Evolutionary conservation across 306 rosid species (phyloP), one percentile per base, ranked within the genome.

Genomic region (Sechiopsis laciniata): DNA sequence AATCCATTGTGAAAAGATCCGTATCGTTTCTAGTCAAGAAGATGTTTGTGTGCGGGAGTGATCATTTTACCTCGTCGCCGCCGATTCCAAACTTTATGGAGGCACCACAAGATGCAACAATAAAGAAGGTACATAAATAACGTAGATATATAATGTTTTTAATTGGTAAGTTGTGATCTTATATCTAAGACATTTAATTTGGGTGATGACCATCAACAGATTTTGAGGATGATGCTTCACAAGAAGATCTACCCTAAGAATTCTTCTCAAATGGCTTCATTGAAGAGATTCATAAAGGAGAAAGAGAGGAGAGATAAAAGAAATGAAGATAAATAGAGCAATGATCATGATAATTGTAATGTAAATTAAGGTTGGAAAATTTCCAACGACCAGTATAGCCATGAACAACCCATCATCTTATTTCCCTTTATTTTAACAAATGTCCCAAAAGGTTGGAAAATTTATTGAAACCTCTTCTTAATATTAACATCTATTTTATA

Each of bases 11-110:
- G 59, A 91, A 84, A 88, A 94, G 84, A 81, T 88, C 97, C 0
- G 48, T 94, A 72, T 89, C 96, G 50, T 89, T 91, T 84, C 88
- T 94, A 5, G 71, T 94, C 37, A 89, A 91, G 87, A 94, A 89
- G 82, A 86, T 94, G 74, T 94, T 94, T 66, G 90, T 89, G 46
- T 94, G 99, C 51, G 78, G 85, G 17, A 78, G 92, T 15, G 78
- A 90, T 78, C 95, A 95, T 12, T 94, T 91, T 78, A 83, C 86
- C 20, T 91, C 95, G 19, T 20, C 24, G 72, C 35, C 32, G 10
- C 96, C 90, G 17, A 20, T 86, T 1, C 96, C 95, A 32, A 85
- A 83, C 70, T 77, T 89, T 7, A 89, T 87, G 79, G 91, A 94
- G 29, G 73, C 88, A 29, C 88, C 87, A 52, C 99, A 89, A 83